phyloP scores from a whole-genome alignment of 2,329 filamentous ascomycete genomes.

The Monilinia fructigena region DNA sequence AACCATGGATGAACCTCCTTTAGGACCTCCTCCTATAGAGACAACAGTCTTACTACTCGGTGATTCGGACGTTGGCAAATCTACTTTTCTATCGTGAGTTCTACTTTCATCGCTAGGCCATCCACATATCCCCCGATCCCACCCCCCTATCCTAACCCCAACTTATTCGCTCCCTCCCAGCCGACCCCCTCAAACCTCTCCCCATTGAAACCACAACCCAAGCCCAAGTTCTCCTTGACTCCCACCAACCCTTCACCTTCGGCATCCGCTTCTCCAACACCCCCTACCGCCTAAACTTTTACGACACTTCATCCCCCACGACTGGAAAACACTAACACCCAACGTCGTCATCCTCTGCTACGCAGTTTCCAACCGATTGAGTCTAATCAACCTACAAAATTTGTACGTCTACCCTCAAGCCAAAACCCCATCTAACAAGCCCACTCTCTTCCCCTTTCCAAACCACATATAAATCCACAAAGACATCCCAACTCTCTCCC shows the following conservation, averaged over 20 bases:
- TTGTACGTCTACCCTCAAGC: conserved; percentile 44
- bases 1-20: conserved; percentile 37
- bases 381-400: conserved; percentile 57
- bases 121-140: not conserved
- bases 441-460: not conserved
- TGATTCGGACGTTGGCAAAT: conserved; percentile 59
- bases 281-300: conserved; percentile 56
- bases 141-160: not conserved
- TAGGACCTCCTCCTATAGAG: conserved; percentile 39
- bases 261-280: conserved; percentile 50
- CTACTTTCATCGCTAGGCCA: not conserved
- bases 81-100: conserved; percentile 60
- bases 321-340: conserved; percentile 58
- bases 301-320: conserved; percentile 57
- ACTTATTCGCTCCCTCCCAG: conserved; percentile 42
- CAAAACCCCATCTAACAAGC: not conserved
- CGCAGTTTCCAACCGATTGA: conserved; percentile 58
- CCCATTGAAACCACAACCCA: conserved; percentile 21
- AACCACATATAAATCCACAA: too few relatives aligned
- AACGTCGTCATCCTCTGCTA: conserved; percentile 61
- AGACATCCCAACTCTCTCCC: too few relatives aligned
- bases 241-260: conserved; percentile 61
- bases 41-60: conserved; percentile 59
- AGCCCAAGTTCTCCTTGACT: conserved; percentile 51
- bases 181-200: conserved; percentile 41